Evolutionary conservation across 352 stramenopile genomes (phyloP), one percentile per base, ranked within the genome.

Genomic region (Phytopythium cucurbitacearum): DNA sequence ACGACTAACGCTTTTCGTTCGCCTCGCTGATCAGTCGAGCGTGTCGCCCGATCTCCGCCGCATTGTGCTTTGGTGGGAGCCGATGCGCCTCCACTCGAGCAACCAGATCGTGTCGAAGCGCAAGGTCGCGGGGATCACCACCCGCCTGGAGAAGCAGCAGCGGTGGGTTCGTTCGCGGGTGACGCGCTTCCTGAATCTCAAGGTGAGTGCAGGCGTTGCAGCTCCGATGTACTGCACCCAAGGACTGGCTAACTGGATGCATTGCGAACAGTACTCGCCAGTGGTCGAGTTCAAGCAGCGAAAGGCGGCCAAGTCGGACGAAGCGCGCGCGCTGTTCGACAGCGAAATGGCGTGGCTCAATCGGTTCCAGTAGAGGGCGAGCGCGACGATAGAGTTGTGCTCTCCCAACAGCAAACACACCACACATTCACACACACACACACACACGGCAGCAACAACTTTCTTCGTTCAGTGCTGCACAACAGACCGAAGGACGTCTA

Each of bases 321-420:
- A 85, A 34, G 62, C 65, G n/a, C 77, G 67, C 35, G 70, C 64
- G 12, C 48, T 83, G 36, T 92, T 92, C 48, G 82, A 92, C 39
- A 55, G 71, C 34, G 82, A 92, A 60, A 90, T 92, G 80, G 70
- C 76, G 36, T 92, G 82, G 82, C 61, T 92, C 21, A 70, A 90
- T 61, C 70, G 48, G 48, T 53, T 53, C 48, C 16, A 53, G 38
- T 53, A 53, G 48, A 39, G 6, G 13, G 28, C 10, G 9, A 12
- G 28, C 6, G 32, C 15, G 33, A 10, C 5, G 5, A 47, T 12
- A 28, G 21, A 28, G 21, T 28, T 28, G 21, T 28, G 21, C 21
- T 28, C 21, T 28, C 21, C 21, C 21, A 28, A 28, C 21, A 28
- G 21, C 21, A 28, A 28, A 28, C 21, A 28, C 21, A 28, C 21